Evolutionary conservation across 2,329 filamentous ascomycete species (phyloP).

Genomic region (Hypoxylon sp.): DNA sequence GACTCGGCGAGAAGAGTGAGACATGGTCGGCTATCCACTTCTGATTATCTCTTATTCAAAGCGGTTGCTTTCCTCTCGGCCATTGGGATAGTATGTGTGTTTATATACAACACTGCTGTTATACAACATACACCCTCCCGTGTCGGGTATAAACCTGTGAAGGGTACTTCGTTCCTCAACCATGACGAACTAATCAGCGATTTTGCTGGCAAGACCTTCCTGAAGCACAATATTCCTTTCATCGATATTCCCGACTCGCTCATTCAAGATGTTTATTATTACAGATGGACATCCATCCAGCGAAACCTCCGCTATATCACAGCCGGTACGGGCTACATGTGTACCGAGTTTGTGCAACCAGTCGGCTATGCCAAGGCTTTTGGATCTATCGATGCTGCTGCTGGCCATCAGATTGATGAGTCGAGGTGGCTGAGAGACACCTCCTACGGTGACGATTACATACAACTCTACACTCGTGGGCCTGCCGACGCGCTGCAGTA

Average conservation of each 20-base stretch:
- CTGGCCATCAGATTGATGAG: slow-evolving; percentile 51
- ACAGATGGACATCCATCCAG: slow-evolving; percentile 53
- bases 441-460: slow-evolving; percentile 51
- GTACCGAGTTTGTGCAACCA: slow-evolving; percentile 55
- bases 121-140: slow-evolving; percentile 1
- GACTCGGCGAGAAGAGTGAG: not conserved
- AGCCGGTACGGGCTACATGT: slow-evolving; percentile 52
- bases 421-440: slow-evolving; percentile 52
- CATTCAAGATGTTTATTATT: slow-evolving; percentile 57
- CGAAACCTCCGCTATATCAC: slow-evolving; percentile 53
- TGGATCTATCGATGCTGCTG: slow-evolving; percentile 47
- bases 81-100: slow-evolving; percentile 29
- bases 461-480: slow-evolving; percentile 49
- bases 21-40: slow-evolving; percentile 18
- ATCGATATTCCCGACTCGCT: slow-evolving; percentile 53
- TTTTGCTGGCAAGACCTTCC: slow-evolving; percentile 42
- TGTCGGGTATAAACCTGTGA: slow-evolving; percentile 1
- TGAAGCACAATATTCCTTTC: slow-evolving; percentile 52
- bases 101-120: slow-evolving; percentile 22
- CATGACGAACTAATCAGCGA: slow-evolving; percentile 39
- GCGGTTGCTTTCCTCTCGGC: slow-evolving; percentile 32
- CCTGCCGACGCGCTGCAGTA: slow-evolving; percentile 50
- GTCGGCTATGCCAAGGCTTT: slow-evolving; percentile 48
- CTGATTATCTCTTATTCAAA: slow-evolving; percentile 31
- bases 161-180: slow-evolving; percentile 42